Evolutionary conservation across 2,329 filamentous ascomycete genomes (phyloP), one percentile per base, ranked within the genome.

Genomic region (Mycosphaerella sp.): DNA sequence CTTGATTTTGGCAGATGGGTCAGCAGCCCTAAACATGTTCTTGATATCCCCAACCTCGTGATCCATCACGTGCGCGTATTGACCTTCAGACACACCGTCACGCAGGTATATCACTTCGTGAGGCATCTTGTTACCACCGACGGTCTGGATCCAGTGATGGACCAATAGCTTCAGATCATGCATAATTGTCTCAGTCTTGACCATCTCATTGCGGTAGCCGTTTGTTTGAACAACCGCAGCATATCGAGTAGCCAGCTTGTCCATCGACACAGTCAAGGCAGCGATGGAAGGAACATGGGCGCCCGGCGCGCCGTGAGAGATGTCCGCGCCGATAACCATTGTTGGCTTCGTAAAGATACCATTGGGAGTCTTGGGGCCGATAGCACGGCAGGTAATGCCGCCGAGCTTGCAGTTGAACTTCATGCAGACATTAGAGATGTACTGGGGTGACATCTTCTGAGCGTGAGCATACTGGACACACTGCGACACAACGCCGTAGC

Each of bases 321-420:
- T 87, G 68, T 98, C 93, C 0, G 88, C 86, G 21, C 92, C 93
- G 55, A 98, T 85, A 45, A 96, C 83, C 79, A 95, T 86, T 0
- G 89, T 93, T 0, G 83, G 79, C 0, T 66, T 67, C 1, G 67
- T 66, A 58, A 72, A 70, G 54, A 66, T 61, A 11, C 70, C 70
- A 14, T 54, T 64, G 0, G 62, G 52, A 10, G 70, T 66, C 47
- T 70, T 66, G 21, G 71, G 43, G 10, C 71, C 65, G 64, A 76
- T 63, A 2, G 75, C 76, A 48, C 76, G 71, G 56, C 73, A 84
- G 1, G 89, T 96, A 0, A 82, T 80, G 5, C 93, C 93, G 11
- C 93, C 93, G 2, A 98, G 80, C 75, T 98, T 98, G 3, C 89
- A 87, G 64, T 98, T 97, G 61, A 98, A 83, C 75, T 98, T 98